Percentiles rank a stretch among this genome's conserved stretches.
Conservation (phyloP, 1,284 basidiomycete species). For the Ustilago curta region DNA sequence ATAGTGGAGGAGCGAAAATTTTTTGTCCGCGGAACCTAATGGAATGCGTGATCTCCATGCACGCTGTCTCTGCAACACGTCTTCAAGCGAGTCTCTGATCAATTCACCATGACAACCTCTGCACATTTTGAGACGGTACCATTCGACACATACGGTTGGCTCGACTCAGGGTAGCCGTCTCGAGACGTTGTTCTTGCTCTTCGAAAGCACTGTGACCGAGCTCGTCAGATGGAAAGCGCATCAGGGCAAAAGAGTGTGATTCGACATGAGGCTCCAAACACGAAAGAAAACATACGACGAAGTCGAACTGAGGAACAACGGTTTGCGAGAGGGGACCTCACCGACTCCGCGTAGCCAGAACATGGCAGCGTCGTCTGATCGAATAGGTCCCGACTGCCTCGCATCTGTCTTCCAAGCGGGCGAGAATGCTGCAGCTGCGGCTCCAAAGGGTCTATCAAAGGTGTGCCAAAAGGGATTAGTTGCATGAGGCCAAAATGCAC, state of each 20-base stretch:
- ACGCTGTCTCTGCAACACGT: no score
- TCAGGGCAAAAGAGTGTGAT: not conserved
- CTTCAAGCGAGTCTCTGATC: no score
- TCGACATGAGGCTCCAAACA: no score
- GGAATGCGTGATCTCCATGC: not conserved
- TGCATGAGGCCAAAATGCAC: slow-evolving; percentile 32
- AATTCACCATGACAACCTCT: no score
- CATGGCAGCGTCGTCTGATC: not conserved
- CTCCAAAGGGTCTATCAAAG: not conserved
- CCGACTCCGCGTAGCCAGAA: no score
- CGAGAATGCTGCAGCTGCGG: not conserved
- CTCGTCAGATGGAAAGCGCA: not conserved
- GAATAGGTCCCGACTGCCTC: not conserved
- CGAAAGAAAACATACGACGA: no score
- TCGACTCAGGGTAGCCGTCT: not conserved
- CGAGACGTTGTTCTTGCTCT: not conserved
- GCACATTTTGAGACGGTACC: no score
- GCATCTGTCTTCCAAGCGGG: not conserved
- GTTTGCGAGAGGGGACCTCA: not conserved
- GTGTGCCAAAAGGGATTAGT: not conserved
- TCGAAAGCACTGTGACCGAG: not conserved
- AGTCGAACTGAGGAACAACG: no score
- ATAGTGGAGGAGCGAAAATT: no score
- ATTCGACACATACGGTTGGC: not conserved
- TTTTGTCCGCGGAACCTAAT: no score